A percentile compares a stretch with the other conserved stretches of the same genome.
These are phyloP conservation scores for Xylaria sp. DNA, from an alignment of 2,329 filamentous ascomycete genomes.

Conservation along the genomic window DNA sequence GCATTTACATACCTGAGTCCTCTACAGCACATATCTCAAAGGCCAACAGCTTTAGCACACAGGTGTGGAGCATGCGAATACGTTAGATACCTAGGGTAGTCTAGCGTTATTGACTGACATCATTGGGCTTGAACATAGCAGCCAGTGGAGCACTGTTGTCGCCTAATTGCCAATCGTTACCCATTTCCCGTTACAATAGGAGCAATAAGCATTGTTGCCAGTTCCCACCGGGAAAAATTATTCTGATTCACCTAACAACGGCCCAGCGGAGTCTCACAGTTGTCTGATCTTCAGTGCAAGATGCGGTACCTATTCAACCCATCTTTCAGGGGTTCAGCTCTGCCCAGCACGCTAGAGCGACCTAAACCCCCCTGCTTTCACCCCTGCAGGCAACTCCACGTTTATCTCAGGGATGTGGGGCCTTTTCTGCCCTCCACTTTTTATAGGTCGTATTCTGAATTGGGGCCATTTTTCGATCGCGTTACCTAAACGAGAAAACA, in stretches of 20 bases:
- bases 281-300: slow-evolving; percentile 28
- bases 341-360: slow-evolving; percentile 21
- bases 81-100: neutral
- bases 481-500: slow-evolving; percentile 18
- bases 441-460: slow-evolving; percentile 10
- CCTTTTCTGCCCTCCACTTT: slow-evolving; percentile 4
- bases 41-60: neutral
- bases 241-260: slow-evolving; percentile 4
- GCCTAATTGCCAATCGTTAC: neutral
- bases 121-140: slow-evolving; percentile 18
- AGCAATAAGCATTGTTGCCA: neutral
- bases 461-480: slow-evolving; percentile 1
- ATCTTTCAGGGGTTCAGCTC: slow-evolving; percentile 26
- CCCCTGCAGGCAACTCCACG: slow-evolving; percentile 34
- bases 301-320: slow-evolving; percentile 15
- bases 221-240: neutral
- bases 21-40: neutral
- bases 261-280: slow-evolving; percentile 20
- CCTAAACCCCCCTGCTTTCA: slow-evolving; percentile 12
- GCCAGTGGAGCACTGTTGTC: neutral
- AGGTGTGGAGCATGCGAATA: slow-evolving; percentile 11
- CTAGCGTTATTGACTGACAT: slow-evolving; percentile 22
- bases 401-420: slow-evolving; percentile 32
- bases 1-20: neutral
- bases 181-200: neutral